phyloP scores from a whole-genome alignment of 345 rosid species.

The Lenwebbia sp. region DNA sequence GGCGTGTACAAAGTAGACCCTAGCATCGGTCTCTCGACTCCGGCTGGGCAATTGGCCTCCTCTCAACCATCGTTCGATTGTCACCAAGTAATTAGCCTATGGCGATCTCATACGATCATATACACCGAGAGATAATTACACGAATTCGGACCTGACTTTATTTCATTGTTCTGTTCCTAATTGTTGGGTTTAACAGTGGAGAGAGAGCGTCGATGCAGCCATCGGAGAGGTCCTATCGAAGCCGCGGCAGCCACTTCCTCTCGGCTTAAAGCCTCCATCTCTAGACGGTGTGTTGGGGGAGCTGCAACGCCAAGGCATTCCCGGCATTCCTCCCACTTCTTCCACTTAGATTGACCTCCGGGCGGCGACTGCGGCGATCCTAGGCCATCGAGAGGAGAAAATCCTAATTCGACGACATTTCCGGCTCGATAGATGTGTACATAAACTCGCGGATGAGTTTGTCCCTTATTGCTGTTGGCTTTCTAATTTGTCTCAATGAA shows the following conservation, averaged over 20 bases:
- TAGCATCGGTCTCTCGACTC: constrained; percentile 26
- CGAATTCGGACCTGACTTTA: neutral
- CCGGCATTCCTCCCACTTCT: constrained; percentile 49
- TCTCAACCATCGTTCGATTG: constrained; percentile 40
- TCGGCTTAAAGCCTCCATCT: constrained; percentile 70
- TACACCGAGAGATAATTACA: neutral
- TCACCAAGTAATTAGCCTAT: neutral
- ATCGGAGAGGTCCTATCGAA: constrained; percentile 67
- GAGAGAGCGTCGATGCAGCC: constrained; percentile 62
- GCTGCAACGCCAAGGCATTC: constrained; percentile 64
- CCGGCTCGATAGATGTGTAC: neutral
- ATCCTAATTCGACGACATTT: constrained; percentile 10
- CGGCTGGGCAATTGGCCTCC: constrained; percentile 29
- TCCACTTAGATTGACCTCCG: constrained; percentile 4
- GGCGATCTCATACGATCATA: neutral
- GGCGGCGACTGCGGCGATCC: rapidly evolving
- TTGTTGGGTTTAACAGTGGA: constrained; percentile 21
- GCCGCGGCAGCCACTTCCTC: constrained; percentile 83
- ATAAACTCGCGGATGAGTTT: neutral
- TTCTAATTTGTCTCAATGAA: neutral
- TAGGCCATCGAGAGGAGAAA: neutral
- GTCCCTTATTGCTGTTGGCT: neutral
- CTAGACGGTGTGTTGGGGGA: constrained; percentile 52
- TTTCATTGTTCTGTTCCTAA: neutral
- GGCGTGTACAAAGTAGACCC: constrained; percentile 25